Conservation (phyloP, 352 stramenopile species). For the Globisporangium ultimum region DNA sequence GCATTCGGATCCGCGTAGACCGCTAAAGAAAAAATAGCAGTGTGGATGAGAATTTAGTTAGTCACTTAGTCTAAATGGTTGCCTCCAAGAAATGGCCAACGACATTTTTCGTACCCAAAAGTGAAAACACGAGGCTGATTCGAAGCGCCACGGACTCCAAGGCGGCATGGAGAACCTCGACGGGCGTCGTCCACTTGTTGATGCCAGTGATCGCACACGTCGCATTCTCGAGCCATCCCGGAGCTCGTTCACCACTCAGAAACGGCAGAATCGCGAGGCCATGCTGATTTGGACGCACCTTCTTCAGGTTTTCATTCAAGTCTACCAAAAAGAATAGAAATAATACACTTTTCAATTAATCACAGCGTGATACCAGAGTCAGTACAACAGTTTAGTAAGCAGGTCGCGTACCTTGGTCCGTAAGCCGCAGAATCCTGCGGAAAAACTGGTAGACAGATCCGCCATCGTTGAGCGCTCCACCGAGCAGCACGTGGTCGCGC, state of each 20-base stretch:
- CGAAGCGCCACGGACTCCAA: slow-evolving; percentile 92
- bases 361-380: too few relatives aligned
- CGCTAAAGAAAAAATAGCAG: slow-evolving; percentile 12
- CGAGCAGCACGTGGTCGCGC: slow-evolving; percentile 81
- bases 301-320: slow-evolving; percentile 35
- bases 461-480: slow-evolving; percentile 95
- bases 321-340: slow-evolving; percentile 13
- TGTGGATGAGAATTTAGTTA: too few relatives aligned
- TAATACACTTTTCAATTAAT: too few relatives aligned
- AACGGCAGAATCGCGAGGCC: slow-evolving; percentile 90
- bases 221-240: slow-evolving; percentile 89
- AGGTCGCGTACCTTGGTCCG: slow-evolving; percentile 30
- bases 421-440: slow-evolving; percentile 61
- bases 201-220: slow-evolving; percentile 90
- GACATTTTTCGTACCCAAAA: slow-evolving; percentile 48
- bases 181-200: slow-evolving; percentile 86
- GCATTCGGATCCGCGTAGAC: slow-evolving; percentile 41
- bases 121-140: slow-evolving; percentile 78
- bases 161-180: slow-evolving; percentile 86
- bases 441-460: slow-evolving; percentile 94
- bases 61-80: too few relatives aligned
- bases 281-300: slow-evolving; percentile 46
- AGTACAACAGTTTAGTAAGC: not conserved
- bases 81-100: not conserved
- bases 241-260: slow-evolving; percentile 91